Conservation (phyloP, 257 asterid genomes). For the Solanum bulbocastanum region DNA sequence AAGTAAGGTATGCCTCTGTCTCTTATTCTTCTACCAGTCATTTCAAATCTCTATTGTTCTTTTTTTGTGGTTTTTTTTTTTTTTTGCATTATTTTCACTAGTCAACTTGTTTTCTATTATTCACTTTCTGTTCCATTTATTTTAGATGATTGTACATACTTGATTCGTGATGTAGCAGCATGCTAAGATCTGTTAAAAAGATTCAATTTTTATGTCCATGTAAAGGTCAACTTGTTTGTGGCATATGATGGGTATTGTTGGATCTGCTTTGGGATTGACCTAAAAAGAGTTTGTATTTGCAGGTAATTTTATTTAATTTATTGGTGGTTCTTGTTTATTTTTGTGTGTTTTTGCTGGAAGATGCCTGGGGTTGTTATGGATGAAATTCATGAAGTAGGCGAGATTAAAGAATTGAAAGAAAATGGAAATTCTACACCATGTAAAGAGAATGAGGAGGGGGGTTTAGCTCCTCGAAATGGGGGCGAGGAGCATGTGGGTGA, state of each 20-base stretch:
- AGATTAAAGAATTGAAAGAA: constrained; percentile 26
- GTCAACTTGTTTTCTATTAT: background rate
- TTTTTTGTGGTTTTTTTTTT: too few species aligned
- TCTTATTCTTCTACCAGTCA: background rate
- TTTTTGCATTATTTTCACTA: background rate
- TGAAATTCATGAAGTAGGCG: constrained; percentile 40
- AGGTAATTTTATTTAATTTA: constrained; percentile 20
- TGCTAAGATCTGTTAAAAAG: constrained; percentile 28
- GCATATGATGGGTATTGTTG: background rate
- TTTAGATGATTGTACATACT: background rate
- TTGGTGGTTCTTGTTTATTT: constrained; percentile 15
- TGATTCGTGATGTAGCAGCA: constrained; percentile 7
- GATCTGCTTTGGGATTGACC: constrained; percentile 1
- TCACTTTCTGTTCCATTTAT: background rate
- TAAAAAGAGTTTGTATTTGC: constrained; percentile 1
- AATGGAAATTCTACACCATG: constrained; percentile 24
- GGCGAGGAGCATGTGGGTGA: constrained; percentile 15
- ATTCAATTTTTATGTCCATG: background rate
- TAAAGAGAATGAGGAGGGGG: constrained; percentile 21
- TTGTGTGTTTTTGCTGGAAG: constrained; percentile 5
- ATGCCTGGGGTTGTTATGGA: constrained; percentile 77
- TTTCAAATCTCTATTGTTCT: background rate
- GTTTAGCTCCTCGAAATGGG: constrained; percentile 26
- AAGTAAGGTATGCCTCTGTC: constrained; percentile 10
- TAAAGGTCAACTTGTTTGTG: background rate